These are phyloP conservation scores for Castanea crenata DNA, from an alignment of 306 rosid species.

Conservation along the genomic window DNA sequence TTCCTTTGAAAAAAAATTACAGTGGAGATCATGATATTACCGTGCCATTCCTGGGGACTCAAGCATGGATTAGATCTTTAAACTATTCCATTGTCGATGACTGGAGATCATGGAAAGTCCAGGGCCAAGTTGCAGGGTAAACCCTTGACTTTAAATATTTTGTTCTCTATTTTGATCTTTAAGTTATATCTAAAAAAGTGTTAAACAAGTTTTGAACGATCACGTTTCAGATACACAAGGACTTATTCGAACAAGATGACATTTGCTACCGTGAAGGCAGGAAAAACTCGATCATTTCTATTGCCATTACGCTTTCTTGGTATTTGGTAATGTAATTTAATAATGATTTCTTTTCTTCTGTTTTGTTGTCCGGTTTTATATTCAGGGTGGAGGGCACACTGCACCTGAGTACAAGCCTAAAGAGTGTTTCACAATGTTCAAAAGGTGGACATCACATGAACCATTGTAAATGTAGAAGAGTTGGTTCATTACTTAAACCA, in stretches of 20 bases:
- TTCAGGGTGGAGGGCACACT: conserved; percentile 71
- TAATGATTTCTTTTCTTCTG: not conserved
- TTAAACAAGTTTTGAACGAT: not conserved
- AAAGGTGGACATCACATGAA: conserved; percentile 41
- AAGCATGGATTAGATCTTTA: conserved; percentile 68
- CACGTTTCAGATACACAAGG: conserved; percentile 50
- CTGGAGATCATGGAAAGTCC: conserved; percentile 65
- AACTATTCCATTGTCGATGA: conserved; percentile 63
- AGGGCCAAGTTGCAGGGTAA: conserved; percentile 69
- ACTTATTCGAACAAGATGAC: conserved; percentile 62
- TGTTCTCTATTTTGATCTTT: not conserved
- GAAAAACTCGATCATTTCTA: not conserved
- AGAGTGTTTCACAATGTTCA: conserved; percentile 48
- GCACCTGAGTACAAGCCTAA: conserved; percentile 47
- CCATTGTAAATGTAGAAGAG: conserved; percentile 24
- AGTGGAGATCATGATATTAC: conserved; percentile 66
- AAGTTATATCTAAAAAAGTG: not conserved
- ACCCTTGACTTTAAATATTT: not conserved
- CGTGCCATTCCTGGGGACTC: conserved; percentile 43
- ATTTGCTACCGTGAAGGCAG: conserved; percentile 74
- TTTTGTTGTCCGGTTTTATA: not conserved
- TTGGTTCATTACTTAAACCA: not conserved
- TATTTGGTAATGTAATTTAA: no score
- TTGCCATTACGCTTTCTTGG: no score
- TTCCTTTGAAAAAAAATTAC: not conserved